Conservation (phyloP, 169 alveolate genomes). For the Babesia bigemina region DNA sequence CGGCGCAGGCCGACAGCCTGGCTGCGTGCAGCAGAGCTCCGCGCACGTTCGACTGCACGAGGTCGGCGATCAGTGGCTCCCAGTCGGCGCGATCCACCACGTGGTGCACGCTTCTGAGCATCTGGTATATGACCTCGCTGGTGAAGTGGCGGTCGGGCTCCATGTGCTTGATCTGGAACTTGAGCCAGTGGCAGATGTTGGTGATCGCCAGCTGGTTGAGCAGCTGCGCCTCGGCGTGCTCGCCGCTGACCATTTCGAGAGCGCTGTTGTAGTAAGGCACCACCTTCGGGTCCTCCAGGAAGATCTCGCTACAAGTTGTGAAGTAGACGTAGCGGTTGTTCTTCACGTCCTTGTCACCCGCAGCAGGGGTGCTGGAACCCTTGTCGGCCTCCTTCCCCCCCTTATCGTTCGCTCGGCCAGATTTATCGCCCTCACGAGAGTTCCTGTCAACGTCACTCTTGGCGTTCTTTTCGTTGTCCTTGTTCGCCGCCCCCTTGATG, state of each 20-base stretch:
- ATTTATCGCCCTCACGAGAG: conserved; percentile 61
- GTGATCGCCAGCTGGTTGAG: conserved; percentile 83
- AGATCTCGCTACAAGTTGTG: conserved; percentile 69
- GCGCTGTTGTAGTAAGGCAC: conserved; percentile 64
- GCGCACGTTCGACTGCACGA: conserved; percentile 83
- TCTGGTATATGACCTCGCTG: conserved; percentile 83
- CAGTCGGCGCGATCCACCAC: conserved; percentile 86
- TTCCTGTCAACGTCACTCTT: conserved; percentile 19
- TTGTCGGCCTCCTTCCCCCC: conserved; percentile 39
- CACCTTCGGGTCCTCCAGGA: conserved; percentile 60
- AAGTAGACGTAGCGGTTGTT: conserved; percentile 56
- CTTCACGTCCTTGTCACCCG: conserved; percentile 39
- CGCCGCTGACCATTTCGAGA: conserved; percentile 77
- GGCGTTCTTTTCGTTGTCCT: conserved; percentile 22
- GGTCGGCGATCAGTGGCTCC: conserved; percentile 87
- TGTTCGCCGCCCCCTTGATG: background rate
- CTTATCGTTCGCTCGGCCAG: conserved; percentile 31
- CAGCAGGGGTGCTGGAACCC: conserved; percentile 34
- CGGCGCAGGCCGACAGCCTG: conserved; percentile 81
- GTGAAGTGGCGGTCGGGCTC: conserved; percentile 82
- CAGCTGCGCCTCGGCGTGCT: conserved; percentile 78
- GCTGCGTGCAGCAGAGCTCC: conserved; percentile 81
- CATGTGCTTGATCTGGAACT: conserved; percentile 80
- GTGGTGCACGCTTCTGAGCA: conserved; percentile 85
- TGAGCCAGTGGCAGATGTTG: conserved; percentile 83